Evolutionary conservation across 352 stramenopile genomes (phyloP).

Genomic region (Pythium pyrilobum): DNA sequence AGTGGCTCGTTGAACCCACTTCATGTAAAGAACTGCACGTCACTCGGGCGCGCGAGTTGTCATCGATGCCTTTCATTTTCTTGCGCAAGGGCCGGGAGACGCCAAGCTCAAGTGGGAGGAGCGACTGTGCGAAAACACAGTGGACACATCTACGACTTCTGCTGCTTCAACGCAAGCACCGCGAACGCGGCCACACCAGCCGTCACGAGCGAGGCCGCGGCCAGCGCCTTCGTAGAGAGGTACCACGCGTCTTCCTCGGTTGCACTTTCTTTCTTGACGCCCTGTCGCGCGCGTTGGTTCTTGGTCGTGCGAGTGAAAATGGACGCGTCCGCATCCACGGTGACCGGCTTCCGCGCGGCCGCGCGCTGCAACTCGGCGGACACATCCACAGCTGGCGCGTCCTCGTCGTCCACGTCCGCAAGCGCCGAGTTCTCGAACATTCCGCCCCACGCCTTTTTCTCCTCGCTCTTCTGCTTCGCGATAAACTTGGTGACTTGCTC

Average conservation of each 20-base stretch:
- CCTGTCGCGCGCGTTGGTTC: constrained; percentile 27
- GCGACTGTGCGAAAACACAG: neutral
- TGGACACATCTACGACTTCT: constrained; percentile 26
- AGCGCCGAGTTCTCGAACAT: constrained; percentile 53
- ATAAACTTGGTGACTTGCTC: constrained; percentile 67
- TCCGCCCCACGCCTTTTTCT: constrained; percentile 77
- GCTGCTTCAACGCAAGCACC: constrained; percentile 55
- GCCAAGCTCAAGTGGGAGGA: no score
- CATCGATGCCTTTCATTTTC: no score
- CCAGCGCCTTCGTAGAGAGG: constrained; percentile 46
- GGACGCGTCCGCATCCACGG: constrained; percentile 31
- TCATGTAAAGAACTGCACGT: constrained; percentile 3
- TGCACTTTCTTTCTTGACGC: neutral
- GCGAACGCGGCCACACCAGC: constrained; percentile 59
- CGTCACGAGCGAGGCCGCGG: constrained; percentile 63
- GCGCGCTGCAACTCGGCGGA: constrained; percentile 11
- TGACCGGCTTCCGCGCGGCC: constrained; percentile 3
- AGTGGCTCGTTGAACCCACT: neutral
- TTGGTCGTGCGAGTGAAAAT: constrained; percentile 78
- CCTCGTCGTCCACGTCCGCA: constrained; percentile 7
- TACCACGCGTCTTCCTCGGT: constrained; percentile 45
- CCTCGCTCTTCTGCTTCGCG: constrained; percentile 67
- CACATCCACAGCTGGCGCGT: constrained; percentile 10
- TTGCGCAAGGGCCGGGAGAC: no score
- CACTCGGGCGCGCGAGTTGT: no score